Evolutionary conservation across 2,329 filamentous ascomycete species (phyloP).

Genomic region (Epichloe sp.): DNA sequence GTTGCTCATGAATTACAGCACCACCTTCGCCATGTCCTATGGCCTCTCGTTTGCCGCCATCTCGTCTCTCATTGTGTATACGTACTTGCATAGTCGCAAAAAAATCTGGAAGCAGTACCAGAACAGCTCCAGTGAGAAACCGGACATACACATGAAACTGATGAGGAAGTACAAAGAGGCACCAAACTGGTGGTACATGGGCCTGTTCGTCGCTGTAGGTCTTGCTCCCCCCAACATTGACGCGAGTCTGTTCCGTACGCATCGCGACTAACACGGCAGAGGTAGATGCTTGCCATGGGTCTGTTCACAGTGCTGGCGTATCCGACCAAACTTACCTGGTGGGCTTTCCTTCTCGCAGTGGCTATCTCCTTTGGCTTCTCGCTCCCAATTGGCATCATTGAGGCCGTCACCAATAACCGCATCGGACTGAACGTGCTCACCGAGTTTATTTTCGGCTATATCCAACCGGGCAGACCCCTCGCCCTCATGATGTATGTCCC

Average conservation of each 20-base stretch:
- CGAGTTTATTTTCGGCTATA: conserved; percentile 63
- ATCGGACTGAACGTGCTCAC: conserved; percentile 63
- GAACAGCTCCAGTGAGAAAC: conserved; percentile 44
- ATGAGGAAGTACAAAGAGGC: conserved; percentile 52
- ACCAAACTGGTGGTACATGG: conserved; percentile 50
- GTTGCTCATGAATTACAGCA: conserved; percentile 28
- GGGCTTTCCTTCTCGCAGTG: conserved; percentile 56
- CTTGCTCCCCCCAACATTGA: background rate
- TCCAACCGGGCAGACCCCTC: conserved; percentile 57
- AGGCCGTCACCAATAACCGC: conserved; percentile 57
- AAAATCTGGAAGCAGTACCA: conserved; percentile 52
- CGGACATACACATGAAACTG: conserved; percentile 51
- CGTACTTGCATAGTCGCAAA: conserved; percentile 51
- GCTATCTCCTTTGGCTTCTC: conserved; percentile 50
- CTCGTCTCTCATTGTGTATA: conserved; percentile 55
- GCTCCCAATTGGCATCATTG: conserved; percentile 55
- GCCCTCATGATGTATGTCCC: conserved; percentile 54
- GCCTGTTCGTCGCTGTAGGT: conserved; percentile 41
- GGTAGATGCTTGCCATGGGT: conserved; percentile 40
- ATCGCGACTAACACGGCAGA: background rate
- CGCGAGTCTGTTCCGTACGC: background rate
- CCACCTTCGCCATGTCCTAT: conserved; percentile 57
- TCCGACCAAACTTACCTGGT: conserved; percentile 57
- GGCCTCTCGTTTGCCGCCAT: conserved; percentile 63
- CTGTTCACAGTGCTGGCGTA: conserved; percentile 44